phyloP scores from a whole-genome alignment of 495 filamentous ascomycete species.

The Glutinoglossum americanum region DNA sequence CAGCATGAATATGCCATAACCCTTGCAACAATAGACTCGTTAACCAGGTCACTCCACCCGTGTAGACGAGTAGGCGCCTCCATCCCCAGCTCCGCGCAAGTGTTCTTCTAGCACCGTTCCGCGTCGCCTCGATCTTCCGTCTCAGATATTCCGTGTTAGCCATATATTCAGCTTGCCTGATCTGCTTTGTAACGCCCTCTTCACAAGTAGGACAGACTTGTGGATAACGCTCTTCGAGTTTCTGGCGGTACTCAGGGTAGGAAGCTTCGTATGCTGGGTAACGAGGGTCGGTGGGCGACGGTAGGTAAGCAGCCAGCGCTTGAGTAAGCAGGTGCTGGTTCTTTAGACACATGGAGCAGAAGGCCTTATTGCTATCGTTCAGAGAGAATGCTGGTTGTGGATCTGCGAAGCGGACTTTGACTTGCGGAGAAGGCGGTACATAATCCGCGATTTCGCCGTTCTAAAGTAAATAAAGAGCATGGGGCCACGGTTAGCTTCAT shows the following conservation, averaged over 20 bases:
- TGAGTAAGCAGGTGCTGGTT: constrained; percentile 61
- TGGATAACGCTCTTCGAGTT: constrained; percentile 57
- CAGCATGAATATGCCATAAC: background rate
- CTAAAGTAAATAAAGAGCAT: constrained; percentile 17
- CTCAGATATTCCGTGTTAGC: constrained; percentile 60
- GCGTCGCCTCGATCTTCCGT: constrained; percentile 46
- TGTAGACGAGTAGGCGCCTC: constrained; percentile 27
- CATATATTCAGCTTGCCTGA: constrained; percentile 47
- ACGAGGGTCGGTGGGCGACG: constrained; percentile 38
- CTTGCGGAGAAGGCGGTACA: constrained; percentile 26
- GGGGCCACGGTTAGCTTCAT: too few relatives aligned
- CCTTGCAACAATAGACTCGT: constrained; percentile 2
- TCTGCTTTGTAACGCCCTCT: constrained; percentile 37
- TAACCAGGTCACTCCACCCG: constrained; percentile 28
- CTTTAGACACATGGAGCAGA: constrained; percentile 57
- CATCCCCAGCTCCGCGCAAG: constrained; percentile 23
- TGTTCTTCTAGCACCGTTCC: constrained; percentile 22
- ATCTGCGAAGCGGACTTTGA: constrained; percentile 20
- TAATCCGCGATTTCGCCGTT: constrained; percentile 75
- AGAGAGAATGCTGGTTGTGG: constrained; percentile 15
- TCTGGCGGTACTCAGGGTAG: constrained; percentile 35
- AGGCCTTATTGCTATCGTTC: constrained; percentile 25
- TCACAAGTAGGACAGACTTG: constrained; percentile 65
- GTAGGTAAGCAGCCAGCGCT: constrained; percentile 46
- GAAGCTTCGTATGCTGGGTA: constrained; percentile 34